Evolutionary conservation across 2,329 filamentous ascomycete species (phyloP), one percentile per base, ranked within the genome.

Genomic region (Fusarium domesticum): DNA sequence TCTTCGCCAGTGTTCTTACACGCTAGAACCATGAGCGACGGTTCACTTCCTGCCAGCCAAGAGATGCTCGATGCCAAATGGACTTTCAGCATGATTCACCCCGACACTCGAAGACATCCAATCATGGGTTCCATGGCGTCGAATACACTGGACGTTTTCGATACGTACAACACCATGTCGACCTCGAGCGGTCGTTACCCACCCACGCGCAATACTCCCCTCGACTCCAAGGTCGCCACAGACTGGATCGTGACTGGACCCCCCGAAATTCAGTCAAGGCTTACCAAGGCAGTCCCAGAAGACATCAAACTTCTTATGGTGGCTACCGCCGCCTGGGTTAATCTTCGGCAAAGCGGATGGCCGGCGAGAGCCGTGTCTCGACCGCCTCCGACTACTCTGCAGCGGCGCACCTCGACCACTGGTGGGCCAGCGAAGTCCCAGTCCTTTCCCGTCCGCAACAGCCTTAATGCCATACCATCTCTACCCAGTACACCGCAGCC

Each of bases 11-110:
- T 50, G 3, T 51, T 44, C 15, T 52, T 58, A n/a, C 40, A 45
- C 16, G 39, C 45, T 7, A 51, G 42, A 23, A 37, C 45, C 19
- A 45, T 56, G 39, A 52, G 54, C 36, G 53, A 51, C 43, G 43
- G 52, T 14, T 48, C 51, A 6, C 48, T 63, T 4, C 50, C 63
- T 4, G 54, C 49, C 6, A 59, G 53, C 32, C 56, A 56, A 11
- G 36, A 57, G 1, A 53, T 65, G 3, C 48, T 59, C 1, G 77
- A 80, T 36, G 70, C 67, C 45, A 82, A 80, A 60, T 91, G 84
- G 70, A 88, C 81, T 7, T 92, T 92, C 62, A 89, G 85, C 68
- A 80, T 89, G 50, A 83, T 92, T 57, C 80, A 86, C 54, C 80
- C 85, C 0, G 76, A 77, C 36, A 80, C 78, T 7, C 75, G 85